phyloP scores from a whole-genome alignment of 768 basidiomycete species.

The Termitomyces sp. region DNA sequence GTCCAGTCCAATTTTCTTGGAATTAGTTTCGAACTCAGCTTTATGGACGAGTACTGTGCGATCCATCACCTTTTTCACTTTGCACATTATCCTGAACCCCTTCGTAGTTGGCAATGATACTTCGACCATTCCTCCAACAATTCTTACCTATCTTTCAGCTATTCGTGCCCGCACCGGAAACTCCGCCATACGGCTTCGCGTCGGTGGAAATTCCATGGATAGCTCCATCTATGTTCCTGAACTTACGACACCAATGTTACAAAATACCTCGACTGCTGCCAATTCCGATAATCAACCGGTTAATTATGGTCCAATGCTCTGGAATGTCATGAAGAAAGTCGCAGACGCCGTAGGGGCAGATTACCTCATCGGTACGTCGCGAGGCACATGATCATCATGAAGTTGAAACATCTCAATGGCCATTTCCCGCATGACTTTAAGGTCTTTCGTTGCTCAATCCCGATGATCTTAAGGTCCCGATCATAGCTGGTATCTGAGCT shows the following conservation, averaged over 20 bases:
- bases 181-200: slow-evolving; percentile 36
- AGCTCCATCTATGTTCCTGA: slow-evolving; percentile 36
- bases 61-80: not conserved
- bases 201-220: slow-evolving; percentile 46
- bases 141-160: slow-evolving; percentile 55
- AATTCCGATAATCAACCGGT: slow-evolving; percentile 42
- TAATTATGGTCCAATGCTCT: slow-evolving; percentile 40
- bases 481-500: slow-evolving; percentile 17
- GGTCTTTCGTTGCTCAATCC: slow-evolving; percentile 38
- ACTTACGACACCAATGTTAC: slow-evolving; percentile 36
- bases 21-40: slow-evolving; percentile 60
- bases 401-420: not conserved
- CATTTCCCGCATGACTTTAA: slow-evolving; percentile 7
- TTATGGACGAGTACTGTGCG: slow-evolving; percentile 51
- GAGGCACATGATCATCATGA: not conserved
- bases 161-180: slow-evolving; percentile 41
- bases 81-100: not conserved
- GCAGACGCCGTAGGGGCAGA: slow-evolving; percentile 19
- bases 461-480: slow-evolving; percentile 28
- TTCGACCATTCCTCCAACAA: slow-evolving; percentile 40
- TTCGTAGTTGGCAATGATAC: slow-evolving; percentile 46
- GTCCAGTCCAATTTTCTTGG: slow-evolving; percentile 56
- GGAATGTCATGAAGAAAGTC: slow-evolving; percentile 39
- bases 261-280: slow-evolving; percentile 26
- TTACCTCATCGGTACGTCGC: slow-evolving; percentile 25